These are phyloP conservation scores for Paracorniculantispora psalliotae DNA, from an alignment of 2,329 filamentous ascomycete genomes.

Conservation along the genomic window DNA sequence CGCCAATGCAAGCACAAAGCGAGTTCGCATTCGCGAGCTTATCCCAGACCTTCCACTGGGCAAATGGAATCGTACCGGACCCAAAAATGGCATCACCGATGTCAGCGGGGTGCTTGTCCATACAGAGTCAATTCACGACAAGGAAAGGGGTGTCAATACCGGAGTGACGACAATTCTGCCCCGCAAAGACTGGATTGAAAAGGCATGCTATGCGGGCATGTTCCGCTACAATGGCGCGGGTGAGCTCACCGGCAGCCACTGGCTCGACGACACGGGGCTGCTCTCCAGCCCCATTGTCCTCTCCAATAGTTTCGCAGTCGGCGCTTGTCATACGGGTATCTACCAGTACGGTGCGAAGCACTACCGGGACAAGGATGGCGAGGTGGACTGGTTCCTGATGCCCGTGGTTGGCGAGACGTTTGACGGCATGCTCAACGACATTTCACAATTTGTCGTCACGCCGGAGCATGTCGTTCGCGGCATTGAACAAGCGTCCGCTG, in stretches of 20 bases:
- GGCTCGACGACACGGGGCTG: conserved; percentile 53
- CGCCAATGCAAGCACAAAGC: not conserved
- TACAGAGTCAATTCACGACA: conserved; percentile 33
- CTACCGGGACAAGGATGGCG: conserved; percentile 32
- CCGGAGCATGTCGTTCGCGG: conserved; percentile 48
- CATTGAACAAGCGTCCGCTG: conserved; percentile 44
- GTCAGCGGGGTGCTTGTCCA: conserved; percentile 39
- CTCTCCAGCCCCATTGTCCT: conserved; percentile 52
- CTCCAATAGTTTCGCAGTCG: conserved; percentile 53
- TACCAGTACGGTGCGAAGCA: conserved; percentile 48
- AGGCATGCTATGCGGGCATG: conserved; percentile 38
- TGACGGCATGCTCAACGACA: conserved; percentile 53
- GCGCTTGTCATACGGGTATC: conserved; percentile 49
- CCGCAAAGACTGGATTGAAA: conserved; percentile 34
- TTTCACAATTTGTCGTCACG: conserved; percentile 46
- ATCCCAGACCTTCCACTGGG: conserved; percentile 37
- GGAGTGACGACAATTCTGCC: conserved; percentile 43
- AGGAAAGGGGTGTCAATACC: conserved; percentile 33
- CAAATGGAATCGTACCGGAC: conserved; percentile 32
- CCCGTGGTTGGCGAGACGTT: conserved; percentile 57
- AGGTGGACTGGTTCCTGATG: conserved; percentile 46
- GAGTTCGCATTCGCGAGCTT: conserved; percentile 32
- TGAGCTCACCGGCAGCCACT: conserved; percentile 53
- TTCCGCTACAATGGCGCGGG: conserved; percentile 57
- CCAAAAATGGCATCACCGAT: conserved; percentile 42